phyloP scores from a whole-genome alignment of 2,329 filamentous ascomycete species.

The Sporothrix inflata region DNA sequence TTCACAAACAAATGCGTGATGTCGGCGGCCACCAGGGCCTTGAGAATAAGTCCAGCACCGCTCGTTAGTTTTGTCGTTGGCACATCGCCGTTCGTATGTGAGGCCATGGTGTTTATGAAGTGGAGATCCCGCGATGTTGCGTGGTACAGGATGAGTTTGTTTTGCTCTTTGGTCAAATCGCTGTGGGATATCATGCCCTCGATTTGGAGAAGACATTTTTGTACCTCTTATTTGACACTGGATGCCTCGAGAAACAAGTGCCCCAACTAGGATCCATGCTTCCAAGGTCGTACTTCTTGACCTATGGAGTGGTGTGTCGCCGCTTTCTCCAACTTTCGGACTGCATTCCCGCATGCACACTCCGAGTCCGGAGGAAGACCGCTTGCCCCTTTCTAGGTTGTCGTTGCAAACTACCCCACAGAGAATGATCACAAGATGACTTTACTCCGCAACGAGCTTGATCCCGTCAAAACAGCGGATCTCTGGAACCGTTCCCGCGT shows the following conservation, averaged over 20 bases:
- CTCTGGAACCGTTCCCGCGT: not conserved
- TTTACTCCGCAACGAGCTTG: not conserved
- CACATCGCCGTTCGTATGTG: not conserved
- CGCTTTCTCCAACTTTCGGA: too few species aligned
- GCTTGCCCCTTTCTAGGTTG: not conserved
- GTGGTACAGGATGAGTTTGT: not conserved
- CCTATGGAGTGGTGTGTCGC: too few species aligned
- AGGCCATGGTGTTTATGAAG: not conserved
- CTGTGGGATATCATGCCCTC: too few species aligned
- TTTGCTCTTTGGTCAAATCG: not conserved
- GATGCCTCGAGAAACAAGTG: too few species aligned
- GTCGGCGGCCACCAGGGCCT: not conserved
- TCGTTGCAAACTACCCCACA: not conserved
- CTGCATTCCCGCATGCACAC: too few species aligned
- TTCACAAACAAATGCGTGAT: constrained; percentile 17
- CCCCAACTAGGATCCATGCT: not conserved
- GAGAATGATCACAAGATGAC: not conserved
- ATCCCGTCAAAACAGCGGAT: not conserved
- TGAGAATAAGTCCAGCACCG: not conserved
- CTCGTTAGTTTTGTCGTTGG: not conserved
- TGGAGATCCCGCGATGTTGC: not conserved
- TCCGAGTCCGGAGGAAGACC: not conserved
- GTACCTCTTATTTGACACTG: too few species aligned
- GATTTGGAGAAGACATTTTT: too few species aligned
- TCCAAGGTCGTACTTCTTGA: not conserved